Evolutionary conservation across 2,329 filamentous ascomycete genomes (phyloP).

Genomic region (Claviceps quebecensis): DNA sequence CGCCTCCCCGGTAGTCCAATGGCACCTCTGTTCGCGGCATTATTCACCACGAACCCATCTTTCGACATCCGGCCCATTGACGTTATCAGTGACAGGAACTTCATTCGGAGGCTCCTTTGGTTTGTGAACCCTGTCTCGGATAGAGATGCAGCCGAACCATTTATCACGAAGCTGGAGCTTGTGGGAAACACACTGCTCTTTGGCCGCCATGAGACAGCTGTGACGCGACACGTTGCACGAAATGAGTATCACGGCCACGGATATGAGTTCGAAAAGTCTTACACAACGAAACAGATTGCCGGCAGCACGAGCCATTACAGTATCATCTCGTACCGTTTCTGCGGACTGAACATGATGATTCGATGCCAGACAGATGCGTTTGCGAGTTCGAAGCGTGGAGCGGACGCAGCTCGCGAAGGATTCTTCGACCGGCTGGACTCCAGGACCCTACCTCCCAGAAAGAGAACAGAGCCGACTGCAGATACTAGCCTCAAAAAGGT

Average conservation of each 20-base stretch:
- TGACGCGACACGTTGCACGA: constrained; percentile 16
- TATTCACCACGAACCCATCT: constrained; percentile 23
- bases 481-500: too few species aligned
- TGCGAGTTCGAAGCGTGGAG: too few species aligned
- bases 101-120: constrained; percentile 32
- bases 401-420: too few species aligned
- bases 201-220: constrained; percentile 18
- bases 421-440: too few species aligned
- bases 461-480: too few species aligned
- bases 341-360: too few species aligned
- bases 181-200: constrained; percentile 24
- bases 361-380: too few species aligned
- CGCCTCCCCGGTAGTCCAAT: constrained; percentile 28
- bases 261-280: constrained; percentile 30
- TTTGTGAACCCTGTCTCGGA: constrained; percentile 21
- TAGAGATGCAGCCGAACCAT: constrained; percentile 16
- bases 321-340: too few species aligned
- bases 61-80: constrained; percentile 26
- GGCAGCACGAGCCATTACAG: constrained; percentile 20
- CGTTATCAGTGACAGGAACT: constrained; percentile 32
- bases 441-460: too few species aligned
- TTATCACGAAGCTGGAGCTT: constrained; percentile 28
- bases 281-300: constrained; percentile 20
- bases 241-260: constrained; percentile 27
- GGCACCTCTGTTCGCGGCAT: constrained; percentile 31